Conservation (phyloP, 2,329 filamentous ascomycete species). For the Aspergillus hortae region DNA sequence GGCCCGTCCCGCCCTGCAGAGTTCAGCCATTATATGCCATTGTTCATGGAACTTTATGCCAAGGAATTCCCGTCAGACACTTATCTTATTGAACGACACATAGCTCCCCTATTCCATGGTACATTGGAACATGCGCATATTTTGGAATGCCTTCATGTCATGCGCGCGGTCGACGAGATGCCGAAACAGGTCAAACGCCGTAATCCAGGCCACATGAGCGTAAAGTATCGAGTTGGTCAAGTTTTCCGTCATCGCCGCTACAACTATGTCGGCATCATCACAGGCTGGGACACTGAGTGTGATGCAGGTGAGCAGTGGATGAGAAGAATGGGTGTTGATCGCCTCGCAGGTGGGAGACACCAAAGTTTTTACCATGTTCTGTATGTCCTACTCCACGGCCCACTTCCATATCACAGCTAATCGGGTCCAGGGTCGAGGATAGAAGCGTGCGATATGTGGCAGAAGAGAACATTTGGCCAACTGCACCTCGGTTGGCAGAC, state of each 20-base stretch:
- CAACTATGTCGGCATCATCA: constrained; percentile 74
- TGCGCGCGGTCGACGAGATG: constrained; percentile 55
- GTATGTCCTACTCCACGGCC: constrained; percentile 53
- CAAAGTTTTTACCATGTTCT: constrained; percentile 83
- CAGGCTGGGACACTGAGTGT: constrained; percentile 73
- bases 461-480: constrained; percentile 73
- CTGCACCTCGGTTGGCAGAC: constrained; percentile 52
- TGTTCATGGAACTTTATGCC: constrained; percentile 62
- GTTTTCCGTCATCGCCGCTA: constrained; percentile 81
- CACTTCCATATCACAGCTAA: constrained; percentile 11
- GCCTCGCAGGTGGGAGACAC: constrained; percentile 54
- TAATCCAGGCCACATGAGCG: constrained; percentile 35
- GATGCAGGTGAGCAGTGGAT: constrained; percentile 61
- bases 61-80: constrained; percentile 68
- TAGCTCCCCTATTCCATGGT: constrained; percentile 58
- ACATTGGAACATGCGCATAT: constrained; percentile 54
- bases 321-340: constrained; percentile 60
- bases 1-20: constrained; percentile 42
- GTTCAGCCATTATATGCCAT: constrained; percentile 61
- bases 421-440: constrained; percentile 56
- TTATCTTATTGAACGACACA: constrained; percentile 65
- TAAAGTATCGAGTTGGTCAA: constrained; percentile 72
- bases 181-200: constrained; percentile 47
- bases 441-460: constrained; percentile 70
- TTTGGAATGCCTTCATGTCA: constrained; percentile 51